These are phyloP conservation scores for Candida caryicola DNA, from an alignment of 805 yeast genomes.

Conservation along the genomic window DNA sequence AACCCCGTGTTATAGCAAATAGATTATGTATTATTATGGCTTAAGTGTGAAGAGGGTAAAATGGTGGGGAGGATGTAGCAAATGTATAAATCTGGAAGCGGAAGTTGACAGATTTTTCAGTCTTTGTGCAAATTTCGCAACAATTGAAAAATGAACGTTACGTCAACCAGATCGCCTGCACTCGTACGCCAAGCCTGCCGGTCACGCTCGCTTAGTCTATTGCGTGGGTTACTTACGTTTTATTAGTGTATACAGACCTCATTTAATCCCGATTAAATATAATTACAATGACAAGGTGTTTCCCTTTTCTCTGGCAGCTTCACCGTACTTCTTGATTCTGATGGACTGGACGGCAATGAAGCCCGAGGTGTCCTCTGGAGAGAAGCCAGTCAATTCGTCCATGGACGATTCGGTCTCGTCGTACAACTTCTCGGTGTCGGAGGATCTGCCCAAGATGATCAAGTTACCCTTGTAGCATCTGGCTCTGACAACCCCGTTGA, in stretches of 20 bases:
- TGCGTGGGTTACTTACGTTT: background rate
- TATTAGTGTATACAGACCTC: background rate
- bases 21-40: no score
- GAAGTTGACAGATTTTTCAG: no score
- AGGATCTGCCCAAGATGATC: slow-evolving; percentile 85
- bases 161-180: no score
- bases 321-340: slow-evolving; percentile 97
- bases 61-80: no score
- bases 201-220: no score
- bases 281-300: slow-evolving; percentile 46
- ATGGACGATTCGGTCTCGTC: slow-evolving; percentile 98
- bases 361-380: slow-evolving; percentile 95
- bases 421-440: slow-evolving; percentile 92
- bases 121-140: no score
- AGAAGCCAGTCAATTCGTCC: slow-evolving; percentile 98
- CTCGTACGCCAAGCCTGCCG: no score
- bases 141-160: no score
- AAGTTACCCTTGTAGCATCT: slow-evolving; percentile 89
- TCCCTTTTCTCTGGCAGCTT: slow-evolving; percentile 82
- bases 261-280: slow-evolving; percentile 6
- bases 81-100: no score
- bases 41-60: no score
- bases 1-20: no score
- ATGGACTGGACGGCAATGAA: slow-evolving; percentile 98
- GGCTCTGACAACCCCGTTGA: slow-evolving; percentile 94